Base-by-base conservation (phyloP, 2,329 filamentous ascomycete species). In the Penicillium palitans region DNA sequence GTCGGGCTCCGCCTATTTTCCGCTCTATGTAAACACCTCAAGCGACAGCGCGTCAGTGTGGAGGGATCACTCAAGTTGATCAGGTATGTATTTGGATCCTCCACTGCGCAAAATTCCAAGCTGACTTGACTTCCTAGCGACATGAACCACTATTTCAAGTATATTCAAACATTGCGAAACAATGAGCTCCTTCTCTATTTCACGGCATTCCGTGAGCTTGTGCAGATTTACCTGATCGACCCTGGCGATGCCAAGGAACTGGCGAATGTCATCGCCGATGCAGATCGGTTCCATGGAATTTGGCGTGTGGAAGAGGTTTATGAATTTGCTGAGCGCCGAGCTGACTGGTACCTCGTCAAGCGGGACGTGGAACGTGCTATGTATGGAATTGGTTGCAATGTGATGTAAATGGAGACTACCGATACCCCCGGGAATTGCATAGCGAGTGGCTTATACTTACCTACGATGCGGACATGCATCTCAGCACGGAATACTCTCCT, bases 241-340 rank as follows among this genome's bases (percentile, higher is more conserved):
- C 84, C 89, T 3, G 82, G 83, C 27, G 90, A 98, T 72, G 91
- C 95, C 15, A 96, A 96, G 74, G 95, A 98, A 74, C 89, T 99
- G 81, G 95, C 95, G 6, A 90, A 89, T 2, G 91, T 99, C 56
- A 97, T 99, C 71, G 93, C 95, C 0, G 95, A 99, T 72, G 87
- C 86, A 1, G 90, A 93, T 70, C 85, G 93, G 2, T 99, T 98
- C 73, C 85, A 90, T 27, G 95, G 95, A 13, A 90, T 99, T 49
- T 97, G 98, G 70, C 84, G 93, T 21, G 91, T 93, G 0, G 95
- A 99, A 74, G 95, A 99, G 79, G 95, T 98, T 4, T 96, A 96
- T 70, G 93, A 98, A 79, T 99, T 96, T 79, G 95, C 93, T 1
- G 92, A 97, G 76, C 81, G 95, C 65, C 82, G 95, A 66, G 93